Evolutionary conservation across 75 land plant genomes (phyloP).

Genomic region (Larix kaempferi): DNA sequence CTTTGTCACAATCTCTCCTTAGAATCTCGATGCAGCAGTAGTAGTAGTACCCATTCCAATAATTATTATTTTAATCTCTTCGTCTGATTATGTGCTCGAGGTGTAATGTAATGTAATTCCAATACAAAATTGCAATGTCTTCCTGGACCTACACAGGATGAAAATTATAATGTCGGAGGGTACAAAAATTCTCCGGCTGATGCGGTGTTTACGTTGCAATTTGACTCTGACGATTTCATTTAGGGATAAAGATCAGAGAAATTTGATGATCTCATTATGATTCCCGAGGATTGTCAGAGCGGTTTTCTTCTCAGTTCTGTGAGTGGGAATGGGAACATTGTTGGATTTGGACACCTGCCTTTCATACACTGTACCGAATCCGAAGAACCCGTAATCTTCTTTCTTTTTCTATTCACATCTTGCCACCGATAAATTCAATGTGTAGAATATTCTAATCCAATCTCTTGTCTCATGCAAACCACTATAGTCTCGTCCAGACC

Average conservation of each 20-base stretch:
- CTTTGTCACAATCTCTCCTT: background rate
- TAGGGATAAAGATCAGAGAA: background rate
- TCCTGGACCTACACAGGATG: background rate
- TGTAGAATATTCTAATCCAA: too few relatives aligned
- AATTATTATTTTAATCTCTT: background rate
- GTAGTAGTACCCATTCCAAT: background rate
- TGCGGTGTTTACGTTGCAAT: background rate
- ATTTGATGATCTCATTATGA: background rate
- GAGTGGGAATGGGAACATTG: background rate
- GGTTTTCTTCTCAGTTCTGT: background rate
- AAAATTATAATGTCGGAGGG: background rate
- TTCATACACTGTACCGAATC: too few relatives aligned
- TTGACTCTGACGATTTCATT: background rate
- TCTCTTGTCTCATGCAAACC: too few relatives aligned
- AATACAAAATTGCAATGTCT: slow-evolving; percentile 1
- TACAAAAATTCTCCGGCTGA: background rate
- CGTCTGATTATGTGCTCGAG: background rate
- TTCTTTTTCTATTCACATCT: too few relatives aligned
- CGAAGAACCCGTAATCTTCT: too few relatives aligned
- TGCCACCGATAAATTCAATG: too few relatives aligned
- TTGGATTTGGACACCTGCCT: too few relatives aligned
- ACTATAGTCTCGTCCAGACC: too few relatives aligned
- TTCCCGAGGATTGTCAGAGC: background rate
- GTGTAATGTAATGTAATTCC: background rate
- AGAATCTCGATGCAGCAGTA: background rate